A percentile compares a stretch with the other conserved stretches of the same genome.
Evolutionary conservation across 2,329 filamentous ascomycete genomes (phyloP).

Genomic region (Paracoccidioides brasiliensis): DNA sequence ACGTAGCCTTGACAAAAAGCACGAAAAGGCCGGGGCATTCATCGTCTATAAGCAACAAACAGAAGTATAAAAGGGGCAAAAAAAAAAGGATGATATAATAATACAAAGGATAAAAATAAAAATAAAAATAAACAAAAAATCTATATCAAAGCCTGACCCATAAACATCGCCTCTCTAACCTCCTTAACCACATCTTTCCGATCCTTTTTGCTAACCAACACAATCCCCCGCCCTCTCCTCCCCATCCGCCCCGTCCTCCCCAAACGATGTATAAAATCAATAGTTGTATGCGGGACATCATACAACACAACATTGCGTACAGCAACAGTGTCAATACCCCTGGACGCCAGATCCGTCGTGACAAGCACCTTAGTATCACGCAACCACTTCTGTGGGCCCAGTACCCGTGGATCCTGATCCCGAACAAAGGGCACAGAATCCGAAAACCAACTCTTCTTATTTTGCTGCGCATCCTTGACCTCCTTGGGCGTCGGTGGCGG

Average conservation of each 20-base stretch:
- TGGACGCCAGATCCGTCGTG: constrained; percentile 80
- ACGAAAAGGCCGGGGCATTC: too few species aligned
- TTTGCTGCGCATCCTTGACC: constrained; percentile 5
- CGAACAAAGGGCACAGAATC: constrained; percentile 12
- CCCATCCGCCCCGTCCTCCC: constrained; percentile 90
- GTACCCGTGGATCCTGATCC: constrained; percentile 2
- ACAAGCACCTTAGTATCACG: constrained; percentile 68
- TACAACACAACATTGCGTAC: constrained; percentile 88
- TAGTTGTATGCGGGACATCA: constrained; percentile 93
- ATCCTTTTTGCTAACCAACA: constrained; percentile 80
- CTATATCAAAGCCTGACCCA: constrained; percentile 63
- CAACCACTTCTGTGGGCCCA: constrained; percentile 12
- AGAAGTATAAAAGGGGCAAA: not conserved
- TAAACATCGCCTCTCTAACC: constrained; percentile 80
- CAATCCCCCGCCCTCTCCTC: constrained; percentile 73
- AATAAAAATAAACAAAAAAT: not conserved
- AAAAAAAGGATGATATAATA: not conserved
- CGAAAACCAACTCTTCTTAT: constrained; percentile 7
- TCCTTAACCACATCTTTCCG: constrained; percentile 81
- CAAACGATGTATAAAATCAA: constrained; percentile 94
- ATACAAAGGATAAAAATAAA: not conserved
- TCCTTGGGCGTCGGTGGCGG: constrained; percentile 8
- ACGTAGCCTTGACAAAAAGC: too few species aligned
- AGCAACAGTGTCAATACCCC: constrained; percentile 86
- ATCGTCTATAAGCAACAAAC: too few species aligned